phyloP scores from a whole-genome alignment of 805 yeast species.

The Ogataea dorogensis region DNA sequence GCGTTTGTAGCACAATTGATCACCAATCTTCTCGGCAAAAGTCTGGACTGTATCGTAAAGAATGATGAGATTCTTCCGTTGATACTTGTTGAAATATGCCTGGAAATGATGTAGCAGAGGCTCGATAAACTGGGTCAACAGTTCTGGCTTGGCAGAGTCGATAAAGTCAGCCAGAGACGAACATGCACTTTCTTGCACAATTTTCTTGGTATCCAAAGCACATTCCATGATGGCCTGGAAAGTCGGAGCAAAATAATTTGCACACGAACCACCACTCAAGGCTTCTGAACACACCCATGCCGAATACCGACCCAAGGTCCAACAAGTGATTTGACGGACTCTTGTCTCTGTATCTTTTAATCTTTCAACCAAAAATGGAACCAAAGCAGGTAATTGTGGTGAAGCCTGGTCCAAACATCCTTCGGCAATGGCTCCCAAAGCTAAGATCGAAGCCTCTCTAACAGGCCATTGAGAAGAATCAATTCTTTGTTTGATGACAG shows the following conservation, averaged over 20 bases:
- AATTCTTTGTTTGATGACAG: conserved; percentile 70
- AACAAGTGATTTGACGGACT: conserved; percentile 90
- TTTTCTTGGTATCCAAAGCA: conserved; percentile 78
- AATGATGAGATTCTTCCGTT: conserved; percentile 75
- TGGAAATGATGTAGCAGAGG: conserved; percentile 70
- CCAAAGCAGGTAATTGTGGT: conserved; percentile 71
- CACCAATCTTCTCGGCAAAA: conserved; percentile 73
- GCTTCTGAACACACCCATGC: conserved; percentile 78
- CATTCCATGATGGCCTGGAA: conserved; percentile 72
- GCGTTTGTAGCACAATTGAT: conserved; percentile 50
- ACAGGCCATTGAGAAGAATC: conserved; percentile 78
- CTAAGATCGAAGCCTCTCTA: conserved; percentile 89
- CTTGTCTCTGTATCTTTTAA: conserved; percentile 74
- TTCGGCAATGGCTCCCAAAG: conserved; percentile 92
- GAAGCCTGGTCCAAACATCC: conserved; percentile 75
- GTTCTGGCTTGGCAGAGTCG: conserved; percentile 65
- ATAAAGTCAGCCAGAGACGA: conserved; percentile 81
- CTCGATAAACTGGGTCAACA: conserved; percentile 61
- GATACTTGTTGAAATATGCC: conserved; percentile 72
- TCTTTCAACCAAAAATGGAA: conserved; percentile 83
- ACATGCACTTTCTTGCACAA: conserved; percentile 95
- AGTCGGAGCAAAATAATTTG: conserved; percentile 72
- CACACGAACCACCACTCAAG: conserved; percentile 55
- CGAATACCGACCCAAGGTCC: conserved; percentile 89
- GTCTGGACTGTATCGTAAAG: conserved; percentile 91